These are phyloP conservation scores for Suillus subaureus DNA, from an alignment of 768 basidiomycete species.

Conservation along the genomic window DNA sequence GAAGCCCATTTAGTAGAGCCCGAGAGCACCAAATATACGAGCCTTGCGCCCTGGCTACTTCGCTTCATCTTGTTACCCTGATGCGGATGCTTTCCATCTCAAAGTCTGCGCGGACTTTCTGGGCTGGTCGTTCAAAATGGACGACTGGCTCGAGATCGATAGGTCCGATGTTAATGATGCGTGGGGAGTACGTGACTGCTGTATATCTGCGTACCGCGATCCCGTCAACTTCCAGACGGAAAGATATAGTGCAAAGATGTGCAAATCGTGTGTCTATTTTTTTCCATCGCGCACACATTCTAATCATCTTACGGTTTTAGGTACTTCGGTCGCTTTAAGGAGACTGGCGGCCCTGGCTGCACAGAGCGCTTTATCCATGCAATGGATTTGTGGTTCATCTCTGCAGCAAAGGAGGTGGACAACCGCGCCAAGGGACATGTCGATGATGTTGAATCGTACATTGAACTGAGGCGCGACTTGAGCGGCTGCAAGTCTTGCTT, in stretches of 20 bases:
- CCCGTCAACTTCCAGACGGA: constrained; percentile 29
- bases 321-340: constrained; percentile 39
- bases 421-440: constrained; percentile 40
- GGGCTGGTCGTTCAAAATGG: constrained; percentile 45
- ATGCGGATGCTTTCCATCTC: constrained; percentile 55
- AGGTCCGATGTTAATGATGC: constrained; percentile 30
- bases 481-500: constrained; percentile 54
- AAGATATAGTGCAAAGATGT: constrained; percentile 27
- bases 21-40: constrained; percentile 44
- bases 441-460: constrained; percentile 53
- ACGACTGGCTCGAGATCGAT: constrained; percentile 15
- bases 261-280: constrained; percentile 34
- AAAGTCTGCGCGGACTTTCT: constrained; percentile 71
- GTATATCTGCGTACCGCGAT: constrained; percentile 32
- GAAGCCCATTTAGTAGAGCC: constrained; percentile 25
- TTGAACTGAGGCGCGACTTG: constrained; percentile 54
- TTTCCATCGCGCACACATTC: not conserved
- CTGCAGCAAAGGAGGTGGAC: constrained; percentile 44
- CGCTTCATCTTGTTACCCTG: constrained; percentile 65
- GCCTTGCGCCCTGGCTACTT: constrained; percentile 47
- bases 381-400: constrained; percentile 43
- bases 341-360: constrained; percentile 42
- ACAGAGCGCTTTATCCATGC: constrained; percentile 42
- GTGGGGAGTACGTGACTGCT: constrained; percentile 31
- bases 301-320: constrained; percentile 18